Evolutionary conservation across 2,329 filamentous ascomycete species (phyloP), one percentile per base, ranked within the genome.

Genomic region (Chaetothyriales sp.): DNA sequence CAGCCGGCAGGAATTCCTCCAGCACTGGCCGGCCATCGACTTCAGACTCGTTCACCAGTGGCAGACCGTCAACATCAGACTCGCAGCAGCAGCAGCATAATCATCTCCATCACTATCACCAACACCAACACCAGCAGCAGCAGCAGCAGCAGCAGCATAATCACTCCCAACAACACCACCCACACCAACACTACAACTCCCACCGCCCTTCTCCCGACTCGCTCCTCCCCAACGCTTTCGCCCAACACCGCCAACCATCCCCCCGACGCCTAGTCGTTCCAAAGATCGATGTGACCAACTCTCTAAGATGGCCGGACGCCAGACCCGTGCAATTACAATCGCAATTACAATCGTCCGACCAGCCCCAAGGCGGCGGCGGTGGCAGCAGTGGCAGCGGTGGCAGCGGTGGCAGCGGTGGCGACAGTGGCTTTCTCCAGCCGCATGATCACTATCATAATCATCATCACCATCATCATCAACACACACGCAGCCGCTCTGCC

Each of bases 221-320:
- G 12, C 32, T 15, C 10, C 3, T 15, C 15, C 32, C 10, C 32
- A 43, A 47, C 42, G n/a, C 50, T 18, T 48, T 51, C 20, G n/a
- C 44, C 32, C 44, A 32, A 32, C 49, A 53, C 10, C 49, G 49
- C 10, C 49, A 51, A 47, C 51, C 53, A 19, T 67, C 54, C 47
- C 66, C 57, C 57, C 68, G 60, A 54, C 59, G 51, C 7, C 50
- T 60, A 22, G 55, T 57, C 18, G 57, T 65, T 12, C 64, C 64
- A 48, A 62, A 62, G 20, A 58, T 66, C 48, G 64, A 68, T 50
- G 60, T 69, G 53, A 63, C 63, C 22, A 55, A 52, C 26, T 63
- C 60, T 4, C 62, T 65, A 43, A 62, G 62, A 49, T 63, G 63
- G 58, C 63, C 65, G 25, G 61, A 64, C 9, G 59, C 62, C 8